Conservation (phyloP, 1,284 basidiomycete genomes). For the Apiotrichum montevideense region DNA sequence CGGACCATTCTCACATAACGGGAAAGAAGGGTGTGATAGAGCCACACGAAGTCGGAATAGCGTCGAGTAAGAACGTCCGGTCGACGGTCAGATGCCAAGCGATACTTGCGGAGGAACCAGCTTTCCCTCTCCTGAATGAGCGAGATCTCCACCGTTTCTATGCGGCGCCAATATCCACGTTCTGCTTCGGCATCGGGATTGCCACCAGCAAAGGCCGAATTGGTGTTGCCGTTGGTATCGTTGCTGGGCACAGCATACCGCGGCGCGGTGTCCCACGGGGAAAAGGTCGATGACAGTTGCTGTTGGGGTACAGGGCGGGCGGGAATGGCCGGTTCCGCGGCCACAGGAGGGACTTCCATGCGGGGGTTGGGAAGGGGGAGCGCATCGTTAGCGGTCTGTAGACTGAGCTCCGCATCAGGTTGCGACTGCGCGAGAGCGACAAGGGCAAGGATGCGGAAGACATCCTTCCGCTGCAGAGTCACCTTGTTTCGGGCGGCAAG, state of each 20-base stretch:
- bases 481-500: conserved; percentile 46
- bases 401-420: conserved; percentile 47
- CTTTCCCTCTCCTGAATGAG: conserved; percentile 73
- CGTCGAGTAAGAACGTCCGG: conserved; percentile 44
- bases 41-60: conserved; percentile 84
- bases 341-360: conserved; percentile 36
- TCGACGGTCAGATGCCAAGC: conserved; percentile 70
- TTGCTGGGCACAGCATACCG: conserved; percentile 1
- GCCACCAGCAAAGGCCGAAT: background rate
- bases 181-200: conserved; percentile 31
- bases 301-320: conserved; percentile 3
- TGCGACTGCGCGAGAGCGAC: conserved; percentile 64
- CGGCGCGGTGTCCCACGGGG: conserved; percentile 37
- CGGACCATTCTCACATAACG: conserved; percentile 39
- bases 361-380: conserved; percentile 64
- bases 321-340: background rate
- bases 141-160: conserved; percentile 63
- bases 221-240: conserved; percentile 5
- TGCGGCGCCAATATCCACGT: conserved; percentile 71
- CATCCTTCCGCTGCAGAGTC: conserved; percentile 51
- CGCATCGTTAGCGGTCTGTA: conserved; percentile 72
- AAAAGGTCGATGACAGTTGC: conserved; percentile 8
- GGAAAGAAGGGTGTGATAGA: conserved; percentile 70
- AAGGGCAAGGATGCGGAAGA: conserved; percentile 78
- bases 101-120: conserved; percentile 74